phyloP scores from a whole-genome alignment of 371 early-diverging fungal species.

The Batkoa obscura region DNA sequence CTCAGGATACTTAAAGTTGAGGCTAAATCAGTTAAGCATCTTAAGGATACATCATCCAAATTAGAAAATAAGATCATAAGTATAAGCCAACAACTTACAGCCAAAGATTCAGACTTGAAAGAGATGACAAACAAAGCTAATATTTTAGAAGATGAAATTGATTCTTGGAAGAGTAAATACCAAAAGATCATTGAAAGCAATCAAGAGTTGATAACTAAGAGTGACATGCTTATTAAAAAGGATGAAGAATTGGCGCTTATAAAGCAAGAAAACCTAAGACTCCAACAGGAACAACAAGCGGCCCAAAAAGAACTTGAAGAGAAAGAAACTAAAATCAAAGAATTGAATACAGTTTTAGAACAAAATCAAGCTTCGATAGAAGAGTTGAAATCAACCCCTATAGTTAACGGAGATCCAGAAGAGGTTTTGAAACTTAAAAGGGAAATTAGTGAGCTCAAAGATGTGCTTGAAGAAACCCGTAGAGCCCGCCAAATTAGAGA shows the following conservation, averaged over 20 bases:
- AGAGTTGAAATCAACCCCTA: conserved; percentile 5
- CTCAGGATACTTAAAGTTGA: conserved; percentile 52
- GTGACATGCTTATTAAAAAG: conserved; percentile 2
- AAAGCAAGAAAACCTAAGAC: not conserved
- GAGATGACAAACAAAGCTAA: conserved; percentile 26
- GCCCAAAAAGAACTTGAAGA: not conserved
- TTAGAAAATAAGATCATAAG: conserved; percentile 91
- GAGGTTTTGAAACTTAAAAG: conserved; percentile 23
- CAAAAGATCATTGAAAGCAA: conserved; percentile 20
- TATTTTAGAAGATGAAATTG: conserved; percentile 38
- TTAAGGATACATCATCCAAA: conserved; percentile 77
- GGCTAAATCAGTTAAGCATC: conserved; percentile 68
- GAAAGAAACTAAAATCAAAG: not conserved
- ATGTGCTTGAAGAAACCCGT: conserved; percentile 22
- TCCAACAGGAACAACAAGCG: not conserved
- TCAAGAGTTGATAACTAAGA: conserved; percentile 1
- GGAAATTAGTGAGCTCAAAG: conserved; percentile 27
- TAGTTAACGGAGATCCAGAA: conserved; percentile 11
- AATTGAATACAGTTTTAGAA: no score
- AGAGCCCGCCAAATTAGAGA: not conserved
- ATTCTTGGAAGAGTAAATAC: conserved; percentile 48
- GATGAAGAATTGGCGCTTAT: conserved; percentile 2
- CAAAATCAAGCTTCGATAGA: conserved; percentile 17
- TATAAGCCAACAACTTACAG: conserved; percentile 60
- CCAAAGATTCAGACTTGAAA: conserved; percentile 48